phyloP scores from a whole-genome alignment of 495 filamentous ascomycete genomes.

The Penicillium arizonense region DNA sequence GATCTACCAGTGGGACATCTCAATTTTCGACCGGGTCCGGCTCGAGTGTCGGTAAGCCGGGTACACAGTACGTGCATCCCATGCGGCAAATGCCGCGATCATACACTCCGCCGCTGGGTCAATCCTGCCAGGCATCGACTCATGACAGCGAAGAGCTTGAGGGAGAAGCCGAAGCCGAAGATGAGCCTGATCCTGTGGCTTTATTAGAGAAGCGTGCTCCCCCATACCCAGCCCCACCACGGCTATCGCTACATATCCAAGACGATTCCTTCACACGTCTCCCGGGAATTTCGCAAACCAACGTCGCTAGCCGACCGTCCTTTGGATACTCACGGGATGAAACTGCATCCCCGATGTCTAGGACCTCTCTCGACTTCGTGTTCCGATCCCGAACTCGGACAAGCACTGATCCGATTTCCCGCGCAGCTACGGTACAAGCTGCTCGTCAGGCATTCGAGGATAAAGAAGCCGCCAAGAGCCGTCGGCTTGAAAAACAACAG shows the following conservation, averaged over 20 bases:
- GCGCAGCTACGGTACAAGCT: conserved; percentile 53
- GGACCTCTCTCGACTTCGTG: conserved; percentile 56
- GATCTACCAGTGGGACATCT: conserved; percentile 56
- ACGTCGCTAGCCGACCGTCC: conserved; percentile 50
- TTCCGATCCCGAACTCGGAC: conserved; percentile 49
- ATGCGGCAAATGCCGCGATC: conserved; percentile 58
- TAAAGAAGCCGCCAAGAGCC: conserved; percentile 57
- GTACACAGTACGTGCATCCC: conserved; percentile 55
- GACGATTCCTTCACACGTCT: conserved; percentile 48
- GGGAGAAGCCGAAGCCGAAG: conserved; percentile 20
- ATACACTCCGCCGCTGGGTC: conserved; percentile 54
- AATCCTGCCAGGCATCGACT: conserved; percentile 50
- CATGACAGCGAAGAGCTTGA: conserved; percentile 45
- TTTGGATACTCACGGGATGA: conserved; percentile 47
- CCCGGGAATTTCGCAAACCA: conserved; percentile 51
- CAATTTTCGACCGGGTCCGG: conserved; percentile 50
- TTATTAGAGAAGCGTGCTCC: conserved; percentile 23
- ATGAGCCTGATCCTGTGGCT: conserved; percentile 20
- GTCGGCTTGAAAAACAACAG: conserved; percentile 54
- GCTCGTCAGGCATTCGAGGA: conserved; percentile 57
- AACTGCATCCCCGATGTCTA: conserved; percentile 47
- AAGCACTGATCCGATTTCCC: conserved; percentile 47
- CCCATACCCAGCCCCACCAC: conserved; percentile 31
- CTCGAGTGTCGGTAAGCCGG: conserved; percentile 49
- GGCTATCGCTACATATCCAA: conserved; percentile 46